These are phyloP conservation scores for Ophiorrhiza pumila DNA, from an alignment of 257 asterid species.

Conservation along the genomic window DNA sequence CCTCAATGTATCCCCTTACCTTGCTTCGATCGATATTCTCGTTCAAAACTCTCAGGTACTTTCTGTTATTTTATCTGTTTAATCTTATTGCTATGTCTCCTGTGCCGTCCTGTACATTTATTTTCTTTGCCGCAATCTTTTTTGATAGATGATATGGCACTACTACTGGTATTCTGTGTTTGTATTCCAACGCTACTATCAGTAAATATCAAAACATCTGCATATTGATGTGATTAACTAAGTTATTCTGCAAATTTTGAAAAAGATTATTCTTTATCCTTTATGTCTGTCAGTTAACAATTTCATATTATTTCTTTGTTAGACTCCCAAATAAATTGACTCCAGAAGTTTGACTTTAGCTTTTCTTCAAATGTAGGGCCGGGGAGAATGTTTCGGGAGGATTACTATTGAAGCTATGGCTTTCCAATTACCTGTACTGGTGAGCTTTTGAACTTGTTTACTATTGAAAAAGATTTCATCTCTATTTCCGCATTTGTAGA, in stretches of 20 bases:
- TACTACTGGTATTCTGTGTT: not conserved
- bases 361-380: conserved; percentile 47
- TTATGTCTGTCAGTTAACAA: not conserved
- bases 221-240: not conserved
- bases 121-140: not conserved
- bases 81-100: not conserved
- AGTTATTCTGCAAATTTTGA: not conserved
- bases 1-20: conserved; percentile 82
- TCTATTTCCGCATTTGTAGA: not conserved
- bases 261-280: not conserved
- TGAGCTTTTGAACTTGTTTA: conserved; percentile 28
- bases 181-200: not conserved
- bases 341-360: not conserved
- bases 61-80: conserved; percentile 4
- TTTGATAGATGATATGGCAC: not conserved
- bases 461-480: not conserved
- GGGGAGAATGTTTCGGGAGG: conserved; percentile 99
- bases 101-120: not conserved
- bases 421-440: conserved; percentile 92
- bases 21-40: conserved; percentile 84
- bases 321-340: not conserved
- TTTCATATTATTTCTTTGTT: not conserved
- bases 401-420: conserved; percentile 99
- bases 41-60: conserved; percentile 97
- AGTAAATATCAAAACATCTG: not conserved